phyloP scores from a whole-genome alignment of 2,329 filamentous ascomycete genomes.

The Beauveria australis region DNA sequence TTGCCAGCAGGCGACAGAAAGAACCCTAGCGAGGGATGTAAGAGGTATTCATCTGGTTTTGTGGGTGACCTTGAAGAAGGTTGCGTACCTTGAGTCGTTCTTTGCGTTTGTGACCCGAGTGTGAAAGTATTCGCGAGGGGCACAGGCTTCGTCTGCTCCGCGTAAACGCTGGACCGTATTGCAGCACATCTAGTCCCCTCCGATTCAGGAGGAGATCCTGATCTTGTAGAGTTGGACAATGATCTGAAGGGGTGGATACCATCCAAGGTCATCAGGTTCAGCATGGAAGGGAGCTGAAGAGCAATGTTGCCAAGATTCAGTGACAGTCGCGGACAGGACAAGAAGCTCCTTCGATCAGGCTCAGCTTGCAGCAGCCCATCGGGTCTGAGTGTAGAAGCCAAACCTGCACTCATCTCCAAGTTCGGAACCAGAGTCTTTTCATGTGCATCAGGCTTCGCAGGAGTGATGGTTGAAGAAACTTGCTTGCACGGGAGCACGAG shows the following conservation, averaged over 20 bases:
- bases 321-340: constrained; percentile 22
- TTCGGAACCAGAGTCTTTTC: no score
- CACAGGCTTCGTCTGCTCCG: background rate
- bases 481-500: constrained; percentile 28
- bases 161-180: background rate
- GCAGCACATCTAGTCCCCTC: background rate
- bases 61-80: background rate
- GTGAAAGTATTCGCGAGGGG: no score
- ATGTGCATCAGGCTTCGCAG: background rate
- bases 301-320: constrained; percentile 22
- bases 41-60: no score
- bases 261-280: constrained; percentile 14
- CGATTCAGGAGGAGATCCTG: background rate
- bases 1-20: background rate
- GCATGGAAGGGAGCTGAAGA: constrained; percentile 19
- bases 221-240: background rate
- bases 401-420: background rate
- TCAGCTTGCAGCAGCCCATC: background rate
- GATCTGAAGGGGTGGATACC: background rate
- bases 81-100: background rate
- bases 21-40: background rate
- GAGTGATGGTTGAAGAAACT: background rate
- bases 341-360: background rate
- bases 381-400: background rate
- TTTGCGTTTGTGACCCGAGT: background rate